Conservation (phyloP, 2,329 filamentous ascomycete species). For the Emmonsiellopsis sp. region DNA sequence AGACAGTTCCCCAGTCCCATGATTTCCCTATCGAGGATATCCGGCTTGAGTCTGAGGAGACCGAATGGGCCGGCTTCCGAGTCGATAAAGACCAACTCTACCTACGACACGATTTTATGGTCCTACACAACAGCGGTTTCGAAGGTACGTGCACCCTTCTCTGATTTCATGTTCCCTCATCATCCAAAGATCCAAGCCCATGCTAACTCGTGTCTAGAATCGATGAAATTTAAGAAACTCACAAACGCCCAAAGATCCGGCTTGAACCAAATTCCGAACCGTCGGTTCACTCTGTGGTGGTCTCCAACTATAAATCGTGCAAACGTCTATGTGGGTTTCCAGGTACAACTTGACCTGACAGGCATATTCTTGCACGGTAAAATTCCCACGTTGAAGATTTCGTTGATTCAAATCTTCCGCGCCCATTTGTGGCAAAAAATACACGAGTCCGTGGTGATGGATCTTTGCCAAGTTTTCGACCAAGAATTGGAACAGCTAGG, state of each 20-base stretch:
- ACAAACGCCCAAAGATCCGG: conserved; percentile 95
- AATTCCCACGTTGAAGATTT: conserved; percentile 96
- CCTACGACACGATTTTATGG: conserved; percentile 40
- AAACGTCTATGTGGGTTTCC: conserved; percentile 98
- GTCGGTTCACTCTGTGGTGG: conserved; percentile 98
- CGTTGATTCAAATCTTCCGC: conserved; percentile 96
- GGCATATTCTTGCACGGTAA: conserved; percentile 99
- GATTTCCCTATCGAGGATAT: conserved; percentile 35
- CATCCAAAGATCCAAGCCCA: no score
- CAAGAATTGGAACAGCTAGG: conserved; percentile 92
- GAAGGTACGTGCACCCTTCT: not conserved
- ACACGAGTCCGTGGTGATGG: conserved; percentile 97
- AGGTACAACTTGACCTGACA: conserved; percentile 93
- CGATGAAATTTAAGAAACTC: conserved; percentile 98
- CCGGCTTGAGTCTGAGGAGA: conserved; percentile 32
- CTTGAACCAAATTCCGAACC: conserved; percentile 97
- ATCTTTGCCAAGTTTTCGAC: conserved; percentile 96
- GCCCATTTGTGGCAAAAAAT: conserved; percentile 99
- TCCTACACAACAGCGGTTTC: conserved; percentile 34
- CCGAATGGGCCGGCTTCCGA: conserved; percentile 43
- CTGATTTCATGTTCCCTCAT: no score
- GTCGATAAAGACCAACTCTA: conserved; percentile 44
- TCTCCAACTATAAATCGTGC: conserved; percentile 86
- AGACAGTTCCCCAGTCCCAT: conserved; percentile 14
- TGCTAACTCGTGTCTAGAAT: conserved; percentile 17